Evolutionary conservation across 2,329 filamentous ascomycete genomes (phyloP).

Genomic region (Fulvia fulva): DNA sequence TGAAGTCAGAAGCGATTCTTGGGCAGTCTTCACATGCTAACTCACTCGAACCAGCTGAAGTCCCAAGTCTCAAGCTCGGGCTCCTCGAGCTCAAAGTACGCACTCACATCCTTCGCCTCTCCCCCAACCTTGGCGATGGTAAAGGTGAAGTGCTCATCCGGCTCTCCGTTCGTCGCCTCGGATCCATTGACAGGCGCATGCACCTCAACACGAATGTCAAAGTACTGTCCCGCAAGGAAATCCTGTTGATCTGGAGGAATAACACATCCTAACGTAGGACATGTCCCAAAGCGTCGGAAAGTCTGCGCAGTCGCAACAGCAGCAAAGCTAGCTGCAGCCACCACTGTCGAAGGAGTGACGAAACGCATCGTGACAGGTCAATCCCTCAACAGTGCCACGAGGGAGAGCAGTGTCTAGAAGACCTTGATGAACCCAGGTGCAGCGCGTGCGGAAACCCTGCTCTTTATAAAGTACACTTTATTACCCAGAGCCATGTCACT

Average conservation of each 20-base stretch:
- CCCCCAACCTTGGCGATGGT: constrained; percentile 64
- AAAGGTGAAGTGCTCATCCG: constrained; percentile 72
- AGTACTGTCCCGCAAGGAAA: constrained; percentile 78
- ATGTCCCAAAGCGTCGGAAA: constrained; percentile 54
- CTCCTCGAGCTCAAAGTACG: constrained; percentile 67
- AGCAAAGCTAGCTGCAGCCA: constrained; percentile 7
- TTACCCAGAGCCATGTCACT: neutral
- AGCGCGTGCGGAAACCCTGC: constrained; percentile 1
- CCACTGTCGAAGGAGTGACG: constrained; percentile 9
- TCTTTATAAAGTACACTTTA: neutral
- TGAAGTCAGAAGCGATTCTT: neutral
- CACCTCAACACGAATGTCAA: constrained; percentile 78
- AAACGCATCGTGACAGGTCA: constrained; percentile 13
- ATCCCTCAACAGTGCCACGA: neutral
- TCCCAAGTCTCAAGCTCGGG: constrained; percentile 75
- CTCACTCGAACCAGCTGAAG: constrained; percentile 74
- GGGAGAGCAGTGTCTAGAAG: constrained; percentile 8
- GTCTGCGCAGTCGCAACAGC: constrained; percentile 43
- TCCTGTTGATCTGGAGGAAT: constrained; percentile 64
- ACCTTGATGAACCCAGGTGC: constrained; percentile 17
- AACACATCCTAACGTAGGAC: constrained; percentile 52
- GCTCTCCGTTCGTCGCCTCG: constrained; percentile 63
- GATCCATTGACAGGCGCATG: constrained; percentile 62
- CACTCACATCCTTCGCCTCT: constrained; percentile 52
- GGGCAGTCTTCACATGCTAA: neutral